A percentile compares a stretch with the other conserved stretches of the same genome.
These are phyloP conservation scores for Leucosporidium creatinivorum DNA, from an alignment of 768 basidiomycete species.

Conservation along the genomic window DNA sequence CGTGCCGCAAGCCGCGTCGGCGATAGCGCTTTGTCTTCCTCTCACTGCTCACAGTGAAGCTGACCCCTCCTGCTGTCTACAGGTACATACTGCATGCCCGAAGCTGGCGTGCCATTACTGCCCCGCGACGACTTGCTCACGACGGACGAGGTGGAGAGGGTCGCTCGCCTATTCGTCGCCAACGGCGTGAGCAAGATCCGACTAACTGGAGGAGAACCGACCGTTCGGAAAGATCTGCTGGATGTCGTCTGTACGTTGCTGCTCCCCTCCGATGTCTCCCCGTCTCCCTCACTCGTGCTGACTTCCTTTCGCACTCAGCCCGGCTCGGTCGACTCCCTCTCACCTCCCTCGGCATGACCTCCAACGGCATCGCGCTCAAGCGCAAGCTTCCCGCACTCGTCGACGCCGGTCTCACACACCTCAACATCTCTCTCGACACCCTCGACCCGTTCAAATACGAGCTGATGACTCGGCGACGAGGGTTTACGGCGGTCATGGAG, in stretches of 20 bases:
- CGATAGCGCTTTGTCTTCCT: background rate
- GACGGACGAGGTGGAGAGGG: conserved; percentile 64
- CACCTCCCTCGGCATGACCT: conserved; percentile 77
- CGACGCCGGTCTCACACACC: conserved; percentile 65
- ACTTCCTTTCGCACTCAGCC: conserved; percentile 44
- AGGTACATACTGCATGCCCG: conserved; percentile 93
- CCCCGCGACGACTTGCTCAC: conserved; percentile 63
- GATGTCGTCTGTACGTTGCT: conserved; percentile 58
- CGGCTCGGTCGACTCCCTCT: conserved; percentile 57
- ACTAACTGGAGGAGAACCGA: conserved; percentile 82
- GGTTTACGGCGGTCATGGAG: conserved; percentile 60
- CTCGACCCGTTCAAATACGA: conserved; percentile 81
- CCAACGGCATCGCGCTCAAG: conserved; percentile 69
- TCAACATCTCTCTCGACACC: conserved; percentile 67
- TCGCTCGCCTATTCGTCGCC: conserved; percentile 68
- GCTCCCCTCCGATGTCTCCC: background rate
- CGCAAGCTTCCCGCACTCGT: conserved; percentile 64
- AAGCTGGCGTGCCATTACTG: conserved; percentile 66
- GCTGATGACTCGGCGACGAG: conserved; percentile 66
- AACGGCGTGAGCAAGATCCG: conserved; percentile 81
- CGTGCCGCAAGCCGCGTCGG: too few relatives aligned
- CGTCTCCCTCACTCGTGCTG: background rate
- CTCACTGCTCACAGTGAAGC: conserved; percentile 3
- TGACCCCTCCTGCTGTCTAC: background rate
- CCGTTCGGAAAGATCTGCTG: conserved; percentile 64